Base-by-base conservation (phyloP, 305 asterid genomes). In the Euphrasia arctica region DNA sequence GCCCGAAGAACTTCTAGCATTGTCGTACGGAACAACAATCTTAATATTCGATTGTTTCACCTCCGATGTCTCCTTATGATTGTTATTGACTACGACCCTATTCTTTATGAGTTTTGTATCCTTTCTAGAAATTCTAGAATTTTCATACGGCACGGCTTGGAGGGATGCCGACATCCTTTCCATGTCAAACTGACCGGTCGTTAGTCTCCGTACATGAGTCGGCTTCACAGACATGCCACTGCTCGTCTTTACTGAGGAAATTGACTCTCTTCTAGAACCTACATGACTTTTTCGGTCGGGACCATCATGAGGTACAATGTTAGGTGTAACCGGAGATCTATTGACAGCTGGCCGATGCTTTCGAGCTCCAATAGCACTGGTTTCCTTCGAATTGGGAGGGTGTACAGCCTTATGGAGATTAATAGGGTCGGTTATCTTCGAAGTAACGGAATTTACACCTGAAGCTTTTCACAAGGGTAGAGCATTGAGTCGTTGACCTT, bases 241-340 rank as follows among this genome's bases (percentile, higher is more conserved):
- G 65, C 76, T 66, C 52, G 74, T 71, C 78, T 73, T 85, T 50
- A 70, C 65, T 34, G 85, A 58, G 57, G 78, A 69, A 70, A 83
- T 62, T 70, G 87, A 71, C 70, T 86, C 88, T 81, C 88, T 76
- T 80, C 90, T 80, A 63, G 91, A 81, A 59, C 74, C 80, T 65
- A 78, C 69, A 15, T 67, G 55, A 63, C 76, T 83, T 68, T 77
- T 92, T 63, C 81, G 82, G 68, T 73, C 79, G 28, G 80, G 80
- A 74, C 65, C 73, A 56, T 88, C 98, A 70, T 86, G 89, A 67
- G 95, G 94, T 66, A 85, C 78, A 45, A 85, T 77, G 70, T 57
- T 80, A 58, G 96, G 97, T 75, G 80, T 79, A 62, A 78, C 63
- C 52, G 80, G 75, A 78, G 95, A 78, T 76, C 80, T 80, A 74